phyloP scores from a whole-genome alignment of 176 grass and related monocot species.

The Pharus latifolius region DNA sequence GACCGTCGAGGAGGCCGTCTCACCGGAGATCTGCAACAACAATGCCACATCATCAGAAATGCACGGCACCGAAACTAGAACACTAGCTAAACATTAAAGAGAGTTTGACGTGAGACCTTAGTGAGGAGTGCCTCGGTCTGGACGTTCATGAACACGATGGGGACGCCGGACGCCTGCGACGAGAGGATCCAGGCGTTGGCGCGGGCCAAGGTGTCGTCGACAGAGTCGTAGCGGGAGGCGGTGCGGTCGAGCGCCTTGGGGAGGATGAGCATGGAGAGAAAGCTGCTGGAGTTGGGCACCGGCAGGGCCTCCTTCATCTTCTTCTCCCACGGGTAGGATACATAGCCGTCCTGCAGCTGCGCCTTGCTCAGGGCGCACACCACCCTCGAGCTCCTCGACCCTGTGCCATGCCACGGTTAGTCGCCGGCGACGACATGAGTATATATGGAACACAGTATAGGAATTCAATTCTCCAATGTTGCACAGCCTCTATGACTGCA shows the following conservation, averaged over 20 bases:
- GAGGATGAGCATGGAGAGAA: conserved; percentile 83
- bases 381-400: conserved; percentile 69
- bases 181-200: conserved; percentile 77
- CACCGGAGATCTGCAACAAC: conserved; percentile 68
- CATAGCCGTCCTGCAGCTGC: conserved; percentile 86
- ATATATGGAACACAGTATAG: too few species aligned
- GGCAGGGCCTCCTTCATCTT: conserved; percentile 81
- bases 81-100: too few species aligned
- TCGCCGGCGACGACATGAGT: background rate
- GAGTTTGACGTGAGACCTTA: conserved; percentile 37
- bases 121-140: conserved; percentile 93
- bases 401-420: conserved; percentile 9
- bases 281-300: conserved; percentile 53
- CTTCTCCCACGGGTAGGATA: conserved; percentile 89
- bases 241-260: conserved; percentile 55
- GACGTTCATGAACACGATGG: conserved; percentile 71
- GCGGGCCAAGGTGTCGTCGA: conserved; percentile 81
- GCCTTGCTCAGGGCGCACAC: conserved; percentile 81
- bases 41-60: background rate
- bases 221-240: conserved; percentile 57
- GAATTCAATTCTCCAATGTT: too few species aligned
- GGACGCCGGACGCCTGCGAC: conserved; percentile 57
- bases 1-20: conserved; percentile 82
- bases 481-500: too few species aligned
- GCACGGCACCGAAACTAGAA: too few species aligned